Evolutionary conservation across 1,139 yeast genomes (phyloP).

Genomic region (Geotrichum reessii): DNA sequence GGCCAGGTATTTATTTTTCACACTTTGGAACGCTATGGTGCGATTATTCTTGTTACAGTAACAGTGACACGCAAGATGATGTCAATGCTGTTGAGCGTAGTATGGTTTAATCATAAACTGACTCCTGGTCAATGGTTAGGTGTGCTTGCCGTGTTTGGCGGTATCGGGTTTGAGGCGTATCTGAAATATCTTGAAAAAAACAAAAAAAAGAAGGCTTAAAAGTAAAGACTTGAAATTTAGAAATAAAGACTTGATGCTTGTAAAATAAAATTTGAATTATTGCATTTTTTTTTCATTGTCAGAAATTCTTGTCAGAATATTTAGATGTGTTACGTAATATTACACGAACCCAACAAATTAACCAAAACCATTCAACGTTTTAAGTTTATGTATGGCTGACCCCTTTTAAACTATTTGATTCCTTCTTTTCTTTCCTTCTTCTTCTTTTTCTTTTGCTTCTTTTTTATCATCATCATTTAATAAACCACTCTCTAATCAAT

Average conservation of each 20-base stretch:
- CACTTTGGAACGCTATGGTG: slow-evolving; percentile 78
- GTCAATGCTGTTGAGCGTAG: slow-evolving; percentile 84
- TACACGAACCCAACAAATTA: background rate
- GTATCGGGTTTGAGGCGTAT: slow-evolving; percentile 65
- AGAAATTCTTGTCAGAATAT: too few species aligned
- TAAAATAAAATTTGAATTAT: background rate
- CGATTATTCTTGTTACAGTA: slow-evolving; percentile 78
- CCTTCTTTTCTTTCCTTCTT: background rate
- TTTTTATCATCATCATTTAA: background rate
- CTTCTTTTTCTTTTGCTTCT: background rate
- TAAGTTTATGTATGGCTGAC: background rate
- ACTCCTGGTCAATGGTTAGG: slow-evolving; percentile 69
- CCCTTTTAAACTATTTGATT: background rate
- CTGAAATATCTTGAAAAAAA: slow-evolving; percentile 35
- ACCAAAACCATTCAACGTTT: background rate
- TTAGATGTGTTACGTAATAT: background rate
- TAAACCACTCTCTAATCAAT: background rate
- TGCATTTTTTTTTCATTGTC: background rate
- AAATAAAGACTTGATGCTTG: background rate
- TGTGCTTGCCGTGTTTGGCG: slow-evolving; percentile 71
- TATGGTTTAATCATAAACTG: slow-evolving; percentile 74
- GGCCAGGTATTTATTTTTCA: slow-evolving; percentile 91
- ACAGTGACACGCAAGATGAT: slow-evolving; percentile 95
- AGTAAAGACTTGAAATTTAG: background rate
- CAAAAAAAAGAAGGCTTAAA: slow-evolving; percentile 4